These are phyloP conservation scores for Mentha longifolia DNA, from an alignment of 257 asterid species.

Conservation along the genomic window DNA sequence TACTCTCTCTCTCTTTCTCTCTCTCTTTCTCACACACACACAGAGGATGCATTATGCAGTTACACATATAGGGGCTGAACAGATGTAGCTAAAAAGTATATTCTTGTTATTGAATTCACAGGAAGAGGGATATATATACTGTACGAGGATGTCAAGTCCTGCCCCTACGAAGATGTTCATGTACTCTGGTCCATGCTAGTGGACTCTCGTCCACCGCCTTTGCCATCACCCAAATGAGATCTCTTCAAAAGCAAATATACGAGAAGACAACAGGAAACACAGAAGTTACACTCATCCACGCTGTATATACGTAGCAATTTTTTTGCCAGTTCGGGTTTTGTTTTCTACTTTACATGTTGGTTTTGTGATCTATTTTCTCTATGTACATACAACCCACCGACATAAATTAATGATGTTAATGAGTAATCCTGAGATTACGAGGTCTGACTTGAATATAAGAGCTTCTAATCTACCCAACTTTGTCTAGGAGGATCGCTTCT, in stretches of 20 bases:
- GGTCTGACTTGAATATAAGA: not conserved
- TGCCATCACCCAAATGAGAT: slow-evolving; percentile 52
- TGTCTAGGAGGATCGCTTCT: not conserved
- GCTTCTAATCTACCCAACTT: not conserved
- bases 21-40: not conserved
- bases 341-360: slow-evolving; percentile 22
- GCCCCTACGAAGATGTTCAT: slow-evolving; percentile 81
- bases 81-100: slow-evolving; percentile 5
- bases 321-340: not conserved
- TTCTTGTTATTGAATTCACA: slow-evolving; percentile 31
- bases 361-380: slow-evolving; percentile 37
- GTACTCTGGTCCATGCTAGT: slow-evolving; percentile 76
- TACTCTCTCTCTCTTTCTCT: slow-evolving; percentile 31
- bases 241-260: slow-evolving; percentile 25
- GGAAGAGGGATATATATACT: slow-evolving; percentile 78
- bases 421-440: not conserved
- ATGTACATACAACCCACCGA: too few relatives aligned
- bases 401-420: slow-evolving; percentile 37
- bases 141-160: slow-evolving; percentile 75
- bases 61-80: not conserved
- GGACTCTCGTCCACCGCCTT: slow-evolving; percentile 58
- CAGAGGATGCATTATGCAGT: not conserved
- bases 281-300: slow-evolving; percentile 18
- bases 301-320: slow-evolving; percentile 38
- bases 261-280: slow-evolving; percentile 25